A percentile compares a stretch with the other conserved stretches of the same genome.
Evolutionary conservation across 2,329 filamentous ascomycete species (phyloP).

Genomic region (Zymoseptoria tritici): DNA sequence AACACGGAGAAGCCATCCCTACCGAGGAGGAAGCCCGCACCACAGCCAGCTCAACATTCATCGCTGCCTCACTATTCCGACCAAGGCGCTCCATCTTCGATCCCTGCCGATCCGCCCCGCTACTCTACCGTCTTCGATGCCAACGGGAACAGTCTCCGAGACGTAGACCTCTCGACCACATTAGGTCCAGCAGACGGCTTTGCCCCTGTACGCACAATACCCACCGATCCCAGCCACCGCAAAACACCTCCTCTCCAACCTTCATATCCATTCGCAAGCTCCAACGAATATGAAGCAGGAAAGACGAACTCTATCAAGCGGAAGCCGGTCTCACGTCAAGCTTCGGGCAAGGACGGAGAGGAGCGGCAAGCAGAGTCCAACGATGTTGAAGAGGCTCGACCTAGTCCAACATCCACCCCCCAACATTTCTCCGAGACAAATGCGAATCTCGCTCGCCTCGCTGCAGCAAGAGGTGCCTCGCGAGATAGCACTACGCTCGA

Average conservation of each 20-base stretch:
- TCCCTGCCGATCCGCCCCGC: constrained; percentile 34
- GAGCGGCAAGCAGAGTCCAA: constrained; percentile 1
- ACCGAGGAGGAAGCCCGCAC: constrained; percentile 36
- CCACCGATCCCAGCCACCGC: not conserved
- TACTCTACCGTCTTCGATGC: constrained; percentile 37
- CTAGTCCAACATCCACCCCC: not conserved
- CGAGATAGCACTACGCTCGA: not conserved
- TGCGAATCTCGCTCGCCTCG: not conserved
- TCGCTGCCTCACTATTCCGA: not conserved
- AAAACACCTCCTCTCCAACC: not conserved
- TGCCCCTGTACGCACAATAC: constrained; percentile 15
- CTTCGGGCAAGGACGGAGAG: constrained; percentile 11
- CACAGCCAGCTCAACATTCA: constrained; percentile 17
- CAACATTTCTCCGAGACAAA: not conserved
- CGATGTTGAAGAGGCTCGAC: not conserved
- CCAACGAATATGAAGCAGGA: not conserved
- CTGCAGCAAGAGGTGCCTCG: not conserved
- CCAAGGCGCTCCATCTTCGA: constrained; percentile 20
- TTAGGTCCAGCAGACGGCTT: constrained; percentile 37
- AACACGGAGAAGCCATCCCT: constrained; percentile 13
- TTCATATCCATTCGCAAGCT: not conserved
- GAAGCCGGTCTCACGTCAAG: constrained; percentile 7
- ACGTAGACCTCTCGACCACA: constrained; percentile 33
- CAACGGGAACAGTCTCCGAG: constrained; percentile 22
- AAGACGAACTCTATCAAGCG: constrained; percentile 8